phyloP scores from a whole-genome alignment of 2,329 filamentous ascomycete genomes.

The Trichoderma citrinoviride region DNA sequence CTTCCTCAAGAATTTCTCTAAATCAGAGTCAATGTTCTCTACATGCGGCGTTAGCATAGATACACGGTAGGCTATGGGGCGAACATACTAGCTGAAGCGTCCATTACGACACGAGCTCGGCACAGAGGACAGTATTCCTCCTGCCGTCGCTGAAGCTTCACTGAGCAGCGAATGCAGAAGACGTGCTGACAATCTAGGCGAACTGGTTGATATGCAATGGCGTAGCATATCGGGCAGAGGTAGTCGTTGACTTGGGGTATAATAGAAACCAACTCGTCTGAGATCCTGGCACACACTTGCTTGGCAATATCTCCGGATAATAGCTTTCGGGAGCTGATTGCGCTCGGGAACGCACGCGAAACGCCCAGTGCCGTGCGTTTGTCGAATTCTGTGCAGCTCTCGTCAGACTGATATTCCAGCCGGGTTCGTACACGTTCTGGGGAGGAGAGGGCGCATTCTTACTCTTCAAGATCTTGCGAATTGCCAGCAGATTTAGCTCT shows the following conservation, averaged over 20 bases:
- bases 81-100: constrained; percentile 61
- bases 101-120: constrained; percentile 66
- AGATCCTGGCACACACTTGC: constrained; percentile 72
- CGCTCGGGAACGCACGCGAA: constrained; percentile 58
- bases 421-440: too few species aligned
- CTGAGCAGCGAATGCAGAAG: constrained; percentile 80
- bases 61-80: too few species aligned
- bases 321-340: constrained; percentile 58
- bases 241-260: constrained; percentile 85
- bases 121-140: constrained; percentile 74
- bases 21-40: constrained; percentile 68
- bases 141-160: constrained; percentile 71
- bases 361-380: constrained; percentile 76
- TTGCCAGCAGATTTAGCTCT: constrained; percentile 75
- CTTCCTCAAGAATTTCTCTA: constrained; percentile 67
- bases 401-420: background rate
- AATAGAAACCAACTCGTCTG: constrained; percentile 66
- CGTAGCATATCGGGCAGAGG: constrained; percentile 75
- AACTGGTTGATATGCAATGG: constrained; percentile 79
- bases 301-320: constrained; percentile 68
- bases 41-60: background rate
- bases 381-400: constrained; percentile 67
- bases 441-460: constrained; percentile 28
- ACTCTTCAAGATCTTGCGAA: constrained; percentile 85
- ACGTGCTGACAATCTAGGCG: constrained; percentile 71